Evolutionary conservation across 352 stramenopile species (phyloP), one percentile per base, ranked within the genome.

Genomic region (Pythium guiyangense): DNA sequence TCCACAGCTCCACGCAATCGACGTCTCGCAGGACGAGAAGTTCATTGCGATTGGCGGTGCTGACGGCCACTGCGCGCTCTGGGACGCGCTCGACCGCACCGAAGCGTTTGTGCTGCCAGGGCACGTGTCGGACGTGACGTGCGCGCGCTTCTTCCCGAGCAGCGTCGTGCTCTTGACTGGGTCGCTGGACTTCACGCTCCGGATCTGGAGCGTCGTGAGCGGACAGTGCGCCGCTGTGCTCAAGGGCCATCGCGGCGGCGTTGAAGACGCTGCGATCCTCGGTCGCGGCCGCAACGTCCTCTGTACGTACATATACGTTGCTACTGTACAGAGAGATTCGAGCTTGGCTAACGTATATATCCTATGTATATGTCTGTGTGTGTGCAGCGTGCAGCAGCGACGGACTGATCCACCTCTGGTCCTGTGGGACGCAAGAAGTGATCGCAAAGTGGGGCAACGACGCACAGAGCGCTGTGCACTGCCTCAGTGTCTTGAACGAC

Each of bases 111-210:
- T 66, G 39, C 64, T 89, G 10, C 49, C 57, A 10, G 82, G 82
- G 8, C 82, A 92, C 53, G 46, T 88, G 39, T 44, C 74, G 14
- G 82, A 92, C 45, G 76, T 92, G 27, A 89, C 77, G 0, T 55
- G 65, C 52, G 62, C 66, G 15, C 64, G 54, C 18, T 92, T 92
- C 61, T 92, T 89, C 37, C 82, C 82, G 0, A 92, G 82, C 62
- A 70, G 76, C 17, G 72, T 84, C 45, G 82, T 92, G 22, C 48
- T 87, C 43, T 70, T 92, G 2, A 88, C 82, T 0, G 77, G 71
- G 0, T 86, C 79, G 22, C 46, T 89, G 34, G 82, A 92, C 64
- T 84, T 89, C 35, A 87, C 73, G 44, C 60, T 92, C 42, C 73
- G 77, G 20, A 86, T 92, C 35, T 92, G 79, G 79, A 86, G 72